Evolutionary conservation across 805 yeast genomes (phyloP).

Genomic region (Kockiozyma suomiensis): DNA sequence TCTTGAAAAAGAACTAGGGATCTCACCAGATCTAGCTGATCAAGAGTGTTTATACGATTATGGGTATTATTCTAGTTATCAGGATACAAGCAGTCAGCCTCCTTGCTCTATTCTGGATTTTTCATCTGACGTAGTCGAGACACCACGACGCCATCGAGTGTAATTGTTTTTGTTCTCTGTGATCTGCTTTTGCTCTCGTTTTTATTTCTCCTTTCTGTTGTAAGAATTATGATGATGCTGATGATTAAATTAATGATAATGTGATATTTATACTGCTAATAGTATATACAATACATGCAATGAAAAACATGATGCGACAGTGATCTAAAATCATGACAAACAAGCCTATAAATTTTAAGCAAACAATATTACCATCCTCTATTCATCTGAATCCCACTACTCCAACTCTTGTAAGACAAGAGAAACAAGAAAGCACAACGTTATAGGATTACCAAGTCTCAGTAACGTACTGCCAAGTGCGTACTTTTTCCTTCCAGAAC

Average conservation of each 20-base stretch:
- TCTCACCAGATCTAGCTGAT: background rate
- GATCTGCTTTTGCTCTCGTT: no score
- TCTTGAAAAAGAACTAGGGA: constrained; percentile 2
- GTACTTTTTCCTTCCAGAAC: constrained; percentile 34
- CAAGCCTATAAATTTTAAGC: background rate
- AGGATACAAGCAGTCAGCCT: background rate
- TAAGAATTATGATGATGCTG: background rate
- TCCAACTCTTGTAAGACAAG: no score
- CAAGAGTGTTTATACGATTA: no score
- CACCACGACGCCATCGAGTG: no score
- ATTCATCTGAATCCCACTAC: no score
- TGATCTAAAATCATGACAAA: no score
- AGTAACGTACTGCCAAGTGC: constrained; percentile 32
- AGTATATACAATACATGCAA: background rate
- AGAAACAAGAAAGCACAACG: background rate
- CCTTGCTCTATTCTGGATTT: no score
- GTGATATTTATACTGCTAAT: background rate
- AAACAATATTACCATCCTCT: no score
- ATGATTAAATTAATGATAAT: background rate
- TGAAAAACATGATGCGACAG: no score
- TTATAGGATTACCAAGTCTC: constrained; percentile 27
- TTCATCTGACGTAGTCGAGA: no score
- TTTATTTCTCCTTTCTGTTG: background rate
- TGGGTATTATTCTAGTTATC: background rate
- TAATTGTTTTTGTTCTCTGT: no score